Conservation (phyloP, 768 basidiomycete genomes). For the Pleurotus cornucopiae region DNA sequence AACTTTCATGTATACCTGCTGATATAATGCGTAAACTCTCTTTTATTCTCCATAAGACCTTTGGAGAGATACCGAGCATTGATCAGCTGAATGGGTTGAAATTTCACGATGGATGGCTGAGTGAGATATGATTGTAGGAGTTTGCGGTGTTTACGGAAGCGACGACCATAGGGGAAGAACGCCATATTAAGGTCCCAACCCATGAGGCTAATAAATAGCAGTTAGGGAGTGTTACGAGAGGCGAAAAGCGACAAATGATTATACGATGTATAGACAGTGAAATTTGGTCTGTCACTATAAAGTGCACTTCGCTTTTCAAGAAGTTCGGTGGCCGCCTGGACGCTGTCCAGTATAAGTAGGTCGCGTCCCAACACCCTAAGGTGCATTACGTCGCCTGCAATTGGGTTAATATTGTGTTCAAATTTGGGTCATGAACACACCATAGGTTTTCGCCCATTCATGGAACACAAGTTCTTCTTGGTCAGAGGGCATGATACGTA, state of each 20-base stretch:
- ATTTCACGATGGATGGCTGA: constrained; percentile 16
- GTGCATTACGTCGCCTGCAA: constrained; percentile 18
- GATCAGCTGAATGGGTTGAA: constrained; percentile 21
- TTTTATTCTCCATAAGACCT: constrained; percentile 21
- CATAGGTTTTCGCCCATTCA: constrained; percentile 28
- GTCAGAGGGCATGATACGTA: constrained; percentile 26
- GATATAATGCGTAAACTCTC: constrained; percentile 7
- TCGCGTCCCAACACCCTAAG: constrained; percentile 20
- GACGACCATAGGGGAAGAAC: constrained; percentile 17
- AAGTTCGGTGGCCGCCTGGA: constrained; percentile 21
- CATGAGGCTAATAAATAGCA: not conserved
- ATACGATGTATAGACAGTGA: constrained; percentile 16
- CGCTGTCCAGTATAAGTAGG: constrained; percentile 19
- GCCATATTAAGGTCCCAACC: constrained; percentile 13
- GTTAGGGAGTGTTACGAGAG: not conserved
- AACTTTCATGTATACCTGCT: not conserved
- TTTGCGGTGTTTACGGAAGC: constrained; percentile 17
- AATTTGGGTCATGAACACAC: constrained; percentile 13
- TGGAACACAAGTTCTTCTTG: constrained; percentile 23
- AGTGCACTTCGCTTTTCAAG: constrained; percentile 22
- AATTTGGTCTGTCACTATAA: constrained; percentile 21
- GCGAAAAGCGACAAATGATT: not conserved
- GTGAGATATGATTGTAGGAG: constrained; percentile 19
- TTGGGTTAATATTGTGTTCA: not conserved
- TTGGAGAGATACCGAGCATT: constrained; percentile 26